Percentiles rank a stretch among this genome's conserved stretches.
These are phyloP conservation scores for Aspergillus steynii DNA, from an alignment of 495 filamentous ascomycete species.

Conservation along the genomic window DNA sequence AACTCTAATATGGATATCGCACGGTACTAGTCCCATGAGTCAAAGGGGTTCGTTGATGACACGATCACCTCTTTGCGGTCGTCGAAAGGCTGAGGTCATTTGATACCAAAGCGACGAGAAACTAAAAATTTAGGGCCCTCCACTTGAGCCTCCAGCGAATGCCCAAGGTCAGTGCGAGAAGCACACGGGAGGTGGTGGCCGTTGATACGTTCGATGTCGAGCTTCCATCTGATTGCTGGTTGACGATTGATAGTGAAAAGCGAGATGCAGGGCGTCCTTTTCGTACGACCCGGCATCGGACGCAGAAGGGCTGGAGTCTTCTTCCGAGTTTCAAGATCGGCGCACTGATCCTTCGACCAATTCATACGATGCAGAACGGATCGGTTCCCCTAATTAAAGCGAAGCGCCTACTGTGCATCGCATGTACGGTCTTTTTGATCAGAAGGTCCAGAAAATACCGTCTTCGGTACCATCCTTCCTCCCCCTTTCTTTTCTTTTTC, in stretches of 20 bases:
- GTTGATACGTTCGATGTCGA: not conserved
- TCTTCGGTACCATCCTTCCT: too few relatives aligned
- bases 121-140: constrained; percentile 14
- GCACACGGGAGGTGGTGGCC: not conserved
- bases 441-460: not conserved
- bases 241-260: not conserved
- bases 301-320: not conserved
- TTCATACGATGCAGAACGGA: not conserved
- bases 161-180: constrained; percentile 18
- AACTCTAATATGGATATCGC: not conserved
- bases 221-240: not conserved
- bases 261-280: not conserved
- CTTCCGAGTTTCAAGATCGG: constrained; percentile 16
- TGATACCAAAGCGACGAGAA: constrained; percentile 17
- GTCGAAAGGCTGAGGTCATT: constrained; percentile 8
- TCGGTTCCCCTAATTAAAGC: constrained; percentile 9
- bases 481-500: constrained; percentile 9
- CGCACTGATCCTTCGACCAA: not conserved
- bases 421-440: constrained; percentile 14
- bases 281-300: not conserved
- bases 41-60: constrained; percentile 2
- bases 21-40: constrained; percentile 3
- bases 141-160: constrained; percentile 30
- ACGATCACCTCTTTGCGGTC: not conserved
- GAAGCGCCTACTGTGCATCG: constrained; percentile 19